A percentile compares a stretch with the other conserved stretches of the same genome.
phyloP scores from a whole-genome alignment of 2,329 filamentous ascomycete species.

The Pseudogymnoascus sp. region DNA sequence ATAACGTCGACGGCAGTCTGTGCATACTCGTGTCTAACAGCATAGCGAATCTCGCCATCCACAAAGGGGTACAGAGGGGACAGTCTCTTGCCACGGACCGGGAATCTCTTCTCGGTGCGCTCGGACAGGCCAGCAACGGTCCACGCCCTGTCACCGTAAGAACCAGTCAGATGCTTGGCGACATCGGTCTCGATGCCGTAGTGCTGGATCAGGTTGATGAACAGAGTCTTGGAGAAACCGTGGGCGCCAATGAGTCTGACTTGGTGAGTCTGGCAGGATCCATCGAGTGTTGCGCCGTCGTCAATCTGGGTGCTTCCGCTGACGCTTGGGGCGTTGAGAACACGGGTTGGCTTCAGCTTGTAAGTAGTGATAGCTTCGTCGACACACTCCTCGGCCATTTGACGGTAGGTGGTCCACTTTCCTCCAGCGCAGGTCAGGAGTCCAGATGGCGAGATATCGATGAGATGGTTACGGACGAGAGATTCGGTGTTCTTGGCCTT shows the following conservation, averaged over 20 bases:
- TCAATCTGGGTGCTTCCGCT: conserved; percentile 60
- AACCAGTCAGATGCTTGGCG: conserved; percentile 72
- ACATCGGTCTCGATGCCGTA: conserved; percentile 84
- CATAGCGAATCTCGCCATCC: conserved; percentile 81
- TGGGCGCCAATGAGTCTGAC: conserved; percentile 72
- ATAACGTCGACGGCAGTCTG: conserved; percentile 80
- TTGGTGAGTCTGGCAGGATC: conserved; percentile 70
- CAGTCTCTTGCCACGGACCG: conserved; percentile 70
- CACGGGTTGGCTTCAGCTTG: conserved; percentile 45
- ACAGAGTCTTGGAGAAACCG: conserved; percentile 77
- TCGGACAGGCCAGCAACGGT: conserved; percentile 70
- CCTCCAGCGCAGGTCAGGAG: conserved; percentile 75
- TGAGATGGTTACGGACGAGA: conserved; percentile 72
- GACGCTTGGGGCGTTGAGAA: conserved; percentile 52
- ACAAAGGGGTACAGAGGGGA: conserved; percentile 76
- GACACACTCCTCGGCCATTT: conserved; percentile 82
- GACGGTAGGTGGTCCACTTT: conserved; percentile 83
- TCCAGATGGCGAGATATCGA: conserved; percentile 65
- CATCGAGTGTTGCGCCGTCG: conserved; percentile 60
- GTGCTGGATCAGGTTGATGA: conserved; percentile 88
- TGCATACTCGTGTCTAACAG: conserved; percentile 76
- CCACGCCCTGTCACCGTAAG: conserved; percentile 87
- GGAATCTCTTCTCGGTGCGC: conserved; percentile 68
- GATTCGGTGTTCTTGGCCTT: conserved; percentile 75
- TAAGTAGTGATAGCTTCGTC: conserved; percentile 66